These are phyloP conservation scores for Henckelia pumila DNA, from an alignment of 257 asterid species.

Conservation along the genomic window DNA sequence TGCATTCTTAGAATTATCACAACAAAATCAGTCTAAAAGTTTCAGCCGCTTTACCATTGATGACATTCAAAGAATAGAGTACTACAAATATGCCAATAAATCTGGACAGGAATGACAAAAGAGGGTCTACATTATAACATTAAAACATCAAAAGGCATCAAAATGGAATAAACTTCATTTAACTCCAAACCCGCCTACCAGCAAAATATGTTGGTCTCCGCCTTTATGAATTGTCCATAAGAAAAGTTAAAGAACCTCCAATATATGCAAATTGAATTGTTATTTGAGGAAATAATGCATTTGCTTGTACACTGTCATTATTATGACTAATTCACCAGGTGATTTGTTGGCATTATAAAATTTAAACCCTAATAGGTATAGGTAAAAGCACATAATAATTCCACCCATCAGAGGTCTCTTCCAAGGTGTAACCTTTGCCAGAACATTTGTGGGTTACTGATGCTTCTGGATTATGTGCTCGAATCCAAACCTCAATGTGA, in stretches of 20 bases:
- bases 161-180: background rate
- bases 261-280: background rate
- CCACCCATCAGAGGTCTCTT: constrained; percentile 1
- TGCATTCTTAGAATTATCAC: background rate
- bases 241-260: background rate
- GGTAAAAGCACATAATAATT: background rate
- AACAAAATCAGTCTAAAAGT: background rate
- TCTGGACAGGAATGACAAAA: no score
- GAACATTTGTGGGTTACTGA: background rate
- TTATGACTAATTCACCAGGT: background rate
- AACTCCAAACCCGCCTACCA: background rate
- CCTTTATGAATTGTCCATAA: constrained; percentile 1
- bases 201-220: constrained; percentile 4
- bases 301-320: background rate
- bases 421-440: background rate
- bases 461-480: background rate
- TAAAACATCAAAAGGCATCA: no score
- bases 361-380: background rate
- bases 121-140: no score
- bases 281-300: background rate
- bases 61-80: no score
- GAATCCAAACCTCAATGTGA: background rate
- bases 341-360: background rate
- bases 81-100: no score
- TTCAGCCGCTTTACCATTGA: background rate